Conservation (phyloP, 169 alveolate genomes). For the Eimeria praecox region DNA sequence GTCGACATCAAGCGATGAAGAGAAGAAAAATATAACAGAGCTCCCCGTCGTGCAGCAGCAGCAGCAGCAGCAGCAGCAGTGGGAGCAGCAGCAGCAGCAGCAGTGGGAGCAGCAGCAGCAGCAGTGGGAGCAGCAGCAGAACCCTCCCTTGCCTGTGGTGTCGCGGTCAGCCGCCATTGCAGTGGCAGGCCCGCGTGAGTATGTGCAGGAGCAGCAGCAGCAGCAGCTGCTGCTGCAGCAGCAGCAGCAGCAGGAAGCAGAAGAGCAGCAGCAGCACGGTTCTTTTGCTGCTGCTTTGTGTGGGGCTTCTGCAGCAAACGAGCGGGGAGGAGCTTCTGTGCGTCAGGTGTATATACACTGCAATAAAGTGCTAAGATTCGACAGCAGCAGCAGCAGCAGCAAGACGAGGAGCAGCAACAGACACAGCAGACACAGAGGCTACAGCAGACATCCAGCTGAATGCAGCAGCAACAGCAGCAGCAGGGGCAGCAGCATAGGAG, state of each 20-base stretch:
- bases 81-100: background rate
- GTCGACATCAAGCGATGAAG: constrained; percentile 22
- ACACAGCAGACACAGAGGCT: background rate
- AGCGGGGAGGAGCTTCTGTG: constrained; percentile 3
- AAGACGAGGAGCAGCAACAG: constrained; percentile 9
- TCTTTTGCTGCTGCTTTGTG: constrained; percentile 2
- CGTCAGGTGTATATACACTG: constrained; percentile 55
- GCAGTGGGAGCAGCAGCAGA: background rate
- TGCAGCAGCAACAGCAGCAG: constrained; percentile 10
- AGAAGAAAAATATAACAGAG: background rate
- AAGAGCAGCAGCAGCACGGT: constrained; percentile 15
- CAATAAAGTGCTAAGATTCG: constrained; percentile 55
- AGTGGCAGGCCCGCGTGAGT: background rate
- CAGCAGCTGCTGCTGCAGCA: background rate
- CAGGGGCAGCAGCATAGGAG: background rate
- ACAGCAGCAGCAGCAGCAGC: constrained; percentile 57
- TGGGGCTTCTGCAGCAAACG: background rate
- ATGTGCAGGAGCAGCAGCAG: constrained; percentile 7
- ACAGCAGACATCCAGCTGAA: constrained; percentile 11
- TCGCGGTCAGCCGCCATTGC: background rate
- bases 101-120: background rate
- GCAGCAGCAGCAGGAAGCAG: background rate
- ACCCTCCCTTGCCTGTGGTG: background rate
- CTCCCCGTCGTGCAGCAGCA: background rate
- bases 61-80: background rate